Evolutionary conservation across 306 rosid genomes (phyloP).

Genomic region (Vigna trinervia): DNA sequence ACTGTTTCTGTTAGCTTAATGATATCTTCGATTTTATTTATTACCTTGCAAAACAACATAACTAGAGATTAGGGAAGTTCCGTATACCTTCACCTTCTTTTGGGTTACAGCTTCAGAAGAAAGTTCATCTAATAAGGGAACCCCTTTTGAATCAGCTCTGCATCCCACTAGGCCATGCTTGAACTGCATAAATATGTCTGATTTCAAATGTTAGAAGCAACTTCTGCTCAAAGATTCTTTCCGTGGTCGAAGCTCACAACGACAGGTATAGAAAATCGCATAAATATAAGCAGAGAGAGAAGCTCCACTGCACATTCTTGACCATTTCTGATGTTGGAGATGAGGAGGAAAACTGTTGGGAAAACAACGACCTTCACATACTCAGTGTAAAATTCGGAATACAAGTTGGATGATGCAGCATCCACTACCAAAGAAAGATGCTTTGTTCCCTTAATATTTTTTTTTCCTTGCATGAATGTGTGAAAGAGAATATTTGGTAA

Average conservation of each 20-base stretch:
- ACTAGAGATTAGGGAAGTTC: not conserved
- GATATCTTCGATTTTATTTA: conserved; percentile 3
- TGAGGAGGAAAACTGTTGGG: not conserved
- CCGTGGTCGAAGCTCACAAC: not conserved
- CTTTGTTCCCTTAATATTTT: conserved; percentile 11
- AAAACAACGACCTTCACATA: not conserved
- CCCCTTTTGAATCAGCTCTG: not conserved
- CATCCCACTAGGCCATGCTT: conserved; percentile 5
- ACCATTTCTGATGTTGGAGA: not conserved
- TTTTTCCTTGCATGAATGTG: not conserved
- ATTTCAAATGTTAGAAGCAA: not conserved
- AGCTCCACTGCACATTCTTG: not conserved
- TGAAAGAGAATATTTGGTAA: conserved; percentile 21
- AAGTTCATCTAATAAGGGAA: conserved; percentile 7
- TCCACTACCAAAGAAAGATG: conserved; percentile 28
- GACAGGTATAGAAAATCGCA: not conserved
- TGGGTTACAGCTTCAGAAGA: not conserved
- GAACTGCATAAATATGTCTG: not conserved
- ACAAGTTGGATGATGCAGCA: conserved; percentile 27
- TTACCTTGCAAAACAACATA: not conserved
- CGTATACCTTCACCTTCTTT: conserved; percentile 27
- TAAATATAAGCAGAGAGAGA: not conserved
- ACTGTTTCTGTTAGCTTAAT: not conserved
- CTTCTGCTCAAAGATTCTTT: conserved; percentile 10
- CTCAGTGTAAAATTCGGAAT: not conserved